phyloP scores from a whole-genome alignment of 495 filamentous ascomycete genomes.

The Penicillium goetzii region DNA sequence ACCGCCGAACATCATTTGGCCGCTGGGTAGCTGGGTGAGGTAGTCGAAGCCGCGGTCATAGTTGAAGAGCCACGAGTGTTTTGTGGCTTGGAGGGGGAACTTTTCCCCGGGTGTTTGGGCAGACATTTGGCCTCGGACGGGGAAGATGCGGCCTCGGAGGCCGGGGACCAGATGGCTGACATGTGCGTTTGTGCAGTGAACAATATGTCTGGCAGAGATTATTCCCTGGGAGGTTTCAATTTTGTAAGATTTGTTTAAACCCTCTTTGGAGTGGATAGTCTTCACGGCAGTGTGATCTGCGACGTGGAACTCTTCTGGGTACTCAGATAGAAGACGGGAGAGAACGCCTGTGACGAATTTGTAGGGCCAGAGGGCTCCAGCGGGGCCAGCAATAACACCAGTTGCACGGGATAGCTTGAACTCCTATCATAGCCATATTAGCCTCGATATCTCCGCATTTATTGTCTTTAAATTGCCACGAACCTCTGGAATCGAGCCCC shows the following conservation, averaged over 20 bases:
- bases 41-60: conserved; percentile 77
- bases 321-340: conserved; percentile 52
- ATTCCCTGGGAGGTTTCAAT: conserved; percentile 66
- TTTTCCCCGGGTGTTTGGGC: conserved; percentile 60
- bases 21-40: conserved; percentile 65
- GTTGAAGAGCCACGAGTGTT: conserved; percentile 45
- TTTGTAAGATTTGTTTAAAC: conserved; percentile 24
- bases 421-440: conserved; percentile 20
- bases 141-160: conserved; percentile 73
- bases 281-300: conserved; percentile 75
- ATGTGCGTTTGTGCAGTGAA: conserved; percentile 81
- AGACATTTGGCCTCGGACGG: conserved; percentile 63
- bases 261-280: conserved; percentile 29
- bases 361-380: conserved; percentile 73
- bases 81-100: conserved; percentile 34
- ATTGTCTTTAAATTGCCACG: not conserved
- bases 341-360: conserved; percentile 72
- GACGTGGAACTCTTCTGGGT: conserved; percentile 59
- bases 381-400: conserved; percentile 48
- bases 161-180: conserved; percentile 71
- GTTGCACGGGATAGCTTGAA: conserved; percentile 47
- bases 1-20: conserved; percentile 70
- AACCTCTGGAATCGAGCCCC: conserved; percentile 30
- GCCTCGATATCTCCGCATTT: not conserved
- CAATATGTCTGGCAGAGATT: conserved; percentile 59